These are phyloP conservation scores for Pisolithus tinctorius DNA, from an alignment of 768 basidiomycete genomes.

Conservation along the genomic window DNA sequence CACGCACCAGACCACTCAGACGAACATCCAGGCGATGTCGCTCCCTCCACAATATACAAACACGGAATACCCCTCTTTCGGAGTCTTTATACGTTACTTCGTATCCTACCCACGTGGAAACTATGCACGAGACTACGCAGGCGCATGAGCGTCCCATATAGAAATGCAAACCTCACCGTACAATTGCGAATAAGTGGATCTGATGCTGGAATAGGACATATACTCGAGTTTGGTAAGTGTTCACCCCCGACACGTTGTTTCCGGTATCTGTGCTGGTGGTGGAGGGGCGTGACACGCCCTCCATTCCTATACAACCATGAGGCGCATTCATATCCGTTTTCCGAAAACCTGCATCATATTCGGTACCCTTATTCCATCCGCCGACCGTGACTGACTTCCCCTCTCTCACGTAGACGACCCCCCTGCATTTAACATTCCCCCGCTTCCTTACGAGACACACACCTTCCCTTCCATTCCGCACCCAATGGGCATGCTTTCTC, in stretches of 20 bases:
- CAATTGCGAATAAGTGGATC: constrained; percentile 38
- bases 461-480: constrained; percentile 63
- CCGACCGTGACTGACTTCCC: background rate
- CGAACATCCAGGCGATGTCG: constrained; percentile 39
- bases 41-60: constrained; percentile 77
- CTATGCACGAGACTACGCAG: constrained; percentile 54
- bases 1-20: constrained; percentile 8
- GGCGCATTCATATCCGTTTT: constrained; percentile 25
- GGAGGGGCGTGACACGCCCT: constrained; percentile 1
- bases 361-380: background rate
- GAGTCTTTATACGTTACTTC: constrained; percentile 62
- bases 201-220: constrained; percentile 23
- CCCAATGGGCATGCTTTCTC: constrained; percentile 55
- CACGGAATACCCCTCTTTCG: constrained; percentile 79
- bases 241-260: constrained; percentile 11
- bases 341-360: background rate
- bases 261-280: constrained; percentile 10
- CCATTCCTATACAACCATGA: constrained; percentile 10
- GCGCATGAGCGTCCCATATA: constrained; percentile 29
- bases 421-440: constrained; percentile 32
- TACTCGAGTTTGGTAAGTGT: constrained; percentile 34
- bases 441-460: constrained; percentile 47
- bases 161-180: constrained; percentile 42
- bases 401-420: constrained; percentile 27
- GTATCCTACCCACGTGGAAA: constrained; percentile 73